Base-by-base conservation (phyloP, 306 rosid species). In the Amphicarpaea edgeworthii region DNA sequence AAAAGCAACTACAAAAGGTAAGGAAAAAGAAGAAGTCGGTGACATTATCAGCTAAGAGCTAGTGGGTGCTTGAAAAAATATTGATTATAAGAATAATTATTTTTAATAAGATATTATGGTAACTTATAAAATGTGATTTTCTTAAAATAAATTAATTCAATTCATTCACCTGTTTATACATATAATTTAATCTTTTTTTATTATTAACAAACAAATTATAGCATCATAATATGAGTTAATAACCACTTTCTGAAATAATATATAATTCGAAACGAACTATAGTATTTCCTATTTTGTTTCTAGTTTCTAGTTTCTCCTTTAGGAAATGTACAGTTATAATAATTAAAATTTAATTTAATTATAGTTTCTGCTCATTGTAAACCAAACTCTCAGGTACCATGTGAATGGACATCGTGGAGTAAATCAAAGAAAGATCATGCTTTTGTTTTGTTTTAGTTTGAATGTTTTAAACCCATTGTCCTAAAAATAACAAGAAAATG, bases 401-500 rank as follows among this genome's bases (percentile, higher is more conserved):
- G 70, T 60, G 78, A 73, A 62, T 34, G 38, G 2, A 32, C 3
- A 12, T 34, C 4, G 6, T 16, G 41, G 38, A 30, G 28, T 61
- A 37, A 1, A 53, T 15, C 26, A 38, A 68, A 67, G n/a, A 26
- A 76, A 67, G 21, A 45, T 42, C 0, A 45, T 12, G 60, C 1
- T 42, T 42, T 11, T 26, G 3, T 23, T 42, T 19, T 20, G 17
- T 12, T 41, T 24, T 60, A 40, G 49, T 8, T 50, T 7, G 72
- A 62, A 8, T 15, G 16, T 20, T 30, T 63, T 14, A 42, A 38
- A 12, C 41, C 12, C 16, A 0, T 21, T 46, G 49, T 32, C 26
- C 40, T 23, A 32, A 15, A 80, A 23, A 46, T 50, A 30, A 9
- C 37, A 4, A 42, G 42, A 60, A 75, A 51, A 12, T 8, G 78